These are phyloP conservation scores for Trichosanthes cucumerina DNA, from an alignment of 306 rosid species.

Conservation along the genomic window DNA sequence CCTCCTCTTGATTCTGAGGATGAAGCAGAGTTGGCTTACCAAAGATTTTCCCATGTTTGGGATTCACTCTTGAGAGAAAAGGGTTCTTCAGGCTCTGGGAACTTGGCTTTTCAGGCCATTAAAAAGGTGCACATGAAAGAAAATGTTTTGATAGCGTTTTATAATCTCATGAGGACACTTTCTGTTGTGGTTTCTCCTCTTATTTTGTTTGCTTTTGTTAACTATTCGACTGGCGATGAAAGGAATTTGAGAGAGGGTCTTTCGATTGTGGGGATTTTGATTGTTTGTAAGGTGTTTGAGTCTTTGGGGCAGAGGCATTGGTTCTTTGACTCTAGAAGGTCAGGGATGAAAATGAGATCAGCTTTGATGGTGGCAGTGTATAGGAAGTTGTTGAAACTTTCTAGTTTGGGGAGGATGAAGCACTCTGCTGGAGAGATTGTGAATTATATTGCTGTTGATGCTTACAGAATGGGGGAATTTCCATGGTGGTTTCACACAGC, in stretches of 20 bases:
- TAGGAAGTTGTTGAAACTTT: conserved; percentile 55
- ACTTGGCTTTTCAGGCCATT: conserved; percentile 38
- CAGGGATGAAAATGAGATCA: conserved; percentile 70
- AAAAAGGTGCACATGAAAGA: conserved; percentile 43
- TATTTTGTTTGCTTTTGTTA: conserved; percentile 57
- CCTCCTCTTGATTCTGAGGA: conserved; percentile 58
- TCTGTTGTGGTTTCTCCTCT: conserved; percentile 47
- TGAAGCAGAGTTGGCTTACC: conserved; percentile 35
- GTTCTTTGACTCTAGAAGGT: conserved; percentile 49
- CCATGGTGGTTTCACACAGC: conserved; percentile 72
- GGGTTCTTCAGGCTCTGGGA: conserved; percentile 17
- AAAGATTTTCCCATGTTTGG: conserved; percentile 42
- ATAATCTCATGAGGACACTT: conserved; percentile 33
- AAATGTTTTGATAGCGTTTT: conserved; percentile 37
- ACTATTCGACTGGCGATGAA: conserved; percentile 29
- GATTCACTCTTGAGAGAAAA: conserved; percentile 28
- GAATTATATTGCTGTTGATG: conserved; percentile 70
- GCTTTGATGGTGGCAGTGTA: conserved; percentile 74
- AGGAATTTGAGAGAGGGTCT: conserved; percentile 29
- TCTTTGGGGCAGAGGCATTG: conserved; percentile 64
- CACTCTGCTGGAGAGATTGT: conserved; percentile 72
- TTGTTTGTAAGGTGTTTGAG: conserved; percentile 39
- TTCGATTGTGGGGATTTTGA: conserved; percentile 33
- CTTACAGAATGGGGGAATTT: conserved; percentile 74
- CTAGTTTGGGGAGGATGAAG: conserved; percentile 42